A percentile compares a stretch with the other conserved stretches of the same genome.
phyloP scores from a whole-genome alignment of 2,329 filamentous ascomycete genomes.

The Monosporascus sp. region DNA sequence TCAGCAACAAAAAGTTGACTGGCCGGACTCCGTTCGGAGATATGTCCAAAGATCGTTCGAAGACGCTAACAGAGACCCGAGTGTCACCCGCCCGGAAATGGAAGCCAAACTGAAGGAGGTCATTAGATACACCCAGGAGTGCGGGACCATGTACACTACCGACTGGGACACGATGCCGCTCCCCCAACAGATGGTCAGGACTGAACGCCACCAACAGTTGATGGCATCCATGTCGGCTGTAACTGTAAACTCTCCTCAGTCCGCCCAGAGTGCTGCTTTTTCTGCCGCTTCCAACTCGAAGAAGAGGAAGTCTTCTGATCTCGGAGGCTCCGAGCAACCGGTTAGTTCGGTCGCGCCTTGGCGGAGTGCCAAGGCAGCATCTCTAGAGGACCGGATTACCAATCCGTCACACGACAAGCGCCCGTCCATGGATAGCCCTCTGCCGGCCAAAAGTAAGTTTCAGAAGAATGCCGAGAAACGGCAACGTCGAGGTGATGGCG shows the following conservation, averaged over 20 bases:
- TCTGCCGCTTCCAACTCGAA: constrained; percentile 42
- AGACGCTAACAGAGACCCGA: constrained; percentile 60
- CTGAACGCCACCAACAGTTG: constrained; percentile 55
- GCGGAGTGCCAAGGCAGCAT: constrained; percentile 55
- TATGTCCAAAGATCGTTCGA: constrained; percentile 91
- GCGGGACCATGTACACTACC: constrained; percentile 63
- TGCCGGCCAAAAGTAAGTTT: constrained; percentile 73
- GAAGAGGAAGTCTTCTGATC: constrained; percentile 79
- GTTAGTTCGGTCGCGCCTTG: constrained; percentile 65
- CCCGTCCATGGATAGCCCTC: constrained; percentile 36
- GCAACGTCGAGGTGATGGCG: constrained; percentile 76
- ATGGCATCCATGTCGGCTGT: constrained; percentile 25
- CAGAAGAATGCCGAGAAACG: constrained; percentile 83
- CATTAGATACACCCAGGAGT: constrained; percentile 77
- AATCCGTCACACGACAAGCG: constrained; percentile 49
- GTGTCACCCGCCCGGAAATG: constrained; percentile 65
- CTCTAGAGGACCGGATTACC: constrained; percentile 73
- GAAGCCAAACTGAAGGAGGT: constrained; percentile 79
- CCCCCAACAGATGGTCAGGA: constrained; percentile 76
- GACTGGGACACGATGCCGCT: constrained; percentile 82
- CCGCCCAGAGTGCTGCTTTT: constrained; percentile 5
- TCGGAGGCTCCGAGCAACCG: constrained; percentile 45
- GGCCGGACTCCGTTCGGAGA: constrained; percentile 74
- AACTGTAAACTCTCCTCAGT: background rate
- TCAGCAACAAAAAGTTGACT: constrained; percentile 62